Base-by-base conservation (phyloP, 331 rosid genomes). In the Cucumis variabilis region DNA sequence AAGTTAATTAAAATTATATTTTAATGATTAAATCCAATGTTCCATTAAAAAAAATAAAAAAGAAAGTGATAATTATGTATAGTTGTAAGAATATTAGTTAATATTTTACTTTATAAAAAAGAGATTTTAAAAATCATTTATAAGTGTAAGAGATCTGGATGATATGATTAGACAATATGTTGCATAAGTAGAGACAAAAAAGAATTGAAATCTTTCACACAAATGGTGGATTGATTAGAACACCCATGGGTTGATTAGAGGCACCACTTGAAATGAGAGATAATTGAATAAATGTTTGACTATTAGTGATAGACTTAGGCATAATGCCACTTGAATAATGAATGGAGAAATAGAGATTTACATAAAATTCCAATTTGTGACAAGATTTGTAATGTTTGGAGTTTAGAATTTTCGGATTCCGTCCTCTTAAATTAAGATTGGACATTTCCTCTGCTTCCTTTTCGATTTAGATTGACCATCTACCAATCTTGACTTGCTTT, bases 141-240 rank as follows among this genome's bases (percentile, higher is more conserved):
- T 74, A 20, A 74, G 19, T 20, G 55, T 58, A 68, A 44, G 81
- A 44, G 82, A 23, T 44, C 5, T 46, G 30, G 78, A 13, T 13
- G 55, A 6, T 74, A 5, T 44, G 82, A 75, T 75, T 75, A 75
- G 82, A 75, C 82, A 75, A 75, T 44, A n/a, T 75, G 30, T 75
- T 75, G 55, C 80, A 20, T 74, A 74, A 21, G 53, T 37, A 20
- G 60, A 75, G 58, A 75, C 58, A 75, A 75, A 71, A 71, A 27
- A 14, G 37, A n/a, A 50, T 78, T 48, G 37, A 50, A 77, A 77
- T 77, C 41, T 48, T 76, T 46, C 65, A 77, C 60, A 77, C 23
- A 25, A 78, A 78, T 50, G 84, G 51, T 78, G 84, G 67, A 78
- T 78, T 53, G 84, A 79, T 79, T 53, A 24, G 46, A 79, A n/a